These are phyloP conservation scores for Ephemerocybe angulata DNA, from an alignment of 768 basidiomycete species.

Conservation along the genomic window DNA sequence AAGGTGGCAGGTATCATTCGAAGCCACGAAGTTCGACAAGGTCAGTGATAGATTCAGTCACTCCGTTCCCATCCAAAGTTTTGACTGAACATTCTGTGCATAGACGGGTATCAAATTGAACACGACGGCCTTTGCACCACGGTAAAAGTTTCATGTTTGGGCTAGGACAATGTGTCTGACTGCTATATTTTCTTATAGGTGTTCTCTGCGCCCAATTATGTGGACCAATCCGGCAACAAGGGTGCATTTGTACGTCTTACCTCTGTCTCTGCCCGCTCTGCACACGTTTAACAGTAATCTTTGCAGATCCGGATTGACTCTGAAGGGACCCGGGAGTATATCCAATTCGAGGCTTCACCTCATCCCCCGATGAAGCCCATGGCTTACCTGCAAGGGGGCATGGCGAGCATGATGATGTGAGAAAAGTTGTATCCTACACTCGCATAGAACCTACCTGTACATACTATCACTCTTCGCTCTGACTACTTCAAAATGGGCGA, in stretches of 20 bases:
- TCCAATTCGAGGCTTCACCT: constrained; percentile 79
- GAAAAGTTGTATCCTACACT: background rate
- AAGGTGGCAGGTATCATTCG: constrained; percentile 86
- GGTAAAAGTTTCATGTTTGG: constrained; percentile 34
- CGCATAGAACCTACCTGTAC: background rate
- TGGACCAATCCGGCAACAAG: constrained; percentile 88
- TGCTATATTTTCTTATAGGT: constrained; percentile 44
- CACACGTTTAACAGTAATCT: background rate
- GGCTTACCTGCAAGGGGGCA: constrained; percentile 75
- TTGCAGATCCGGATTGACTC: constrained; percentile 80
- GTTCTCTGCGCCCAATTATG: constrained; percentile 94
- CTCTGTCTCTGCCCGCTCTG: background rate
- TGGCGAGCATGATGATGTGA: constrained; percentile 70
- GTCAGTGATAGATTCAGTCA: constrained; percentile 33
- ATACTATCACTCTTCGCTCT: background rate
- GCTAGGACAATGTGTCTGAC: background rate
- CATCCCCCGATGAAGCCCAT: constrained; percentile 93
- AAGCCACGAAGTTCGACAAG: constrained; percentile 95
- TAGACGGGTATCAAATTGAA: constrained; percentile 92
- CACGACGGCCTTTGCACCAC: constrained; percentile 95
- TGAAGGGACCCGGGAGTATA: constrained; percentile 66
- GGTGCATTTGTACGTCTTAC: constrained; percentile 75
- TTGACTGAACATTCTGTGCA: background rate
- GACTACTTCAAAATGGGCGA: background rate
- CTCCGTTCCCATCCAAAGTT: no score